Percentiles rank a stretch among this genome's conserved stretches.
phyloP scores from a whole-genome alignment of 768 basidiomycete genomes.

The Xerocomellus intermedius region DNA sequence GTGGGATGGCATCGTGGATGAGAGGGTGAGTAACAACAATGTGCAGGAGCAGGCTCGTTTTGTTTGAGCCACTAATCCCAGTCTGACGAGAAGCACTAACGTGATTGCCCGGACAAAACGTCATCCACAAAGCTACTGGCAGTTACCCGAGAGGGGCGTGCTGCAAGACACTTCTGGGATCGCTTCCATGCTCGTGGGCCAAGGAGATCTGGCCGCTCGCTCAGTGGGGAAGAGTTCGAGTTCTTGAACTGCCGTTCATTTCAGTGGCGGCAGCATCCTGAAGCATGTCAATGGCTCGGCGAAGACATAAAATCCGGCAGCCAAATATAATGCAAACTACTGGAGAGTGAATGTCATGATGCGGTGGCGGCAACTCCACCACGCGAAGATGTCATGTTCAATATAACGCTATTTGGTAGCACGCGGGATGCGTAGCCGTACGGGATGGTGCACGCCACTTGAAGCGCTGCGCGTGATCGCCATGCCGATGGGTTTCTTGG shows the following conservation, averaged over 20 bases:
- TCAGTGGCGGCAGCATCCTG: not conserved
- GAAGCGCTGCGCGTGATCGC: not conserved
- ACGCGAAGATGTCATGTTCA: not conserved
- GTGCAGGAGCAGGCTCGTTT: not conserved
- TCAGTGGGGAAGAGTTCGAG: not conserved
- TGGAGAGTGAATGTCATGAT: not conserved
- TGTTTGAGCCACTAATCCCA: not conserved
- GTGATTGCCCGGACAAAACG: not conserved
- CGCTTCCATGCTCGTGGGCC: not conserved
- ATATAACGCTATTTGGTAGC: not conserved
- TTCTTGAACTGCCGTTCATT: not conserved
- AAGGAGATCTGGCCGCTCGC: not conserved
- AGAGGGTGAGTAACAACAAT: not conserved
- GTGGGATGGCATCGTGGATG: conserved; percentile 18
- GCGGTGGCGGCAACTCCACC: not conserved
- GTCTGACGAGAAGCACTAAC: not conserved
- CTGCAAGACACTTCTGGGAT: too few relatives aligned
- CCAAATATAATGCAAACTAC: not conserved
- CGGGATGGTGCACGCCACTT: not conserved
- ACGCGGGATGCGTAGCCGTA: not conserved
- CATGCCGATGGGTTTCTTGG: not conserved
- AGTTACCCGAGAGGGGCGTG: too few relatives aligned
- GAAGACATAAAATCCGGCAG: not conserved
- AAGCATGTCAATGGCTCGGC: not conserved
- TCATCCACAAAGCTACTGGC: not conserved